Evolutionary conservation across 2,329 filamentous ascomycete species (phyloP).

Genomic region (Sporothrix globosa): DNA sequence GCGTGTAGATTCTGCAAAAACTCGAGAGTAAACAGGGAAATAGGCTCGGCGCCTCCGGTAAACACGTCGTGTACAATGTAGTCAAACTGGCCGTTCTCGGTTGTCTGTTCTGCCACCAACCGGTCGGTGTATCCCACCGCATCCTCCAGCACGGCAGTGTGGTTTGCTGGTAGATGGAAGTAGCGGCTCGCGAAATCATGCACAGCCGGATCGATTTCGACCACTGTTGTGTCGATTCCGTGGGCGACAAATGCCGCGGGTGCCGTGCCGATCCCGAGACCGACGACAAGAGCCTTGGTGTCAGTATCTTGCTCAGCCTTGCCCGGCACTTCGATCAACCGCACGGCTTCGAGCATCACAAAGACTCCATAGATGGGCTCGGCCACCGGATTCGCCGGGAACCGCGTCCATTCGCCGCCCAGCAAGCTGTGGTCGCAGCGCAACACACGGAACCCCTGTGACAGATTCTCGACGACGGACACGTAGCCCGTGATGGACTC

Average conservation of each 20-base stretch:
- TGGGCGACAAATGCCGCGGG: constrained; percentile 84
- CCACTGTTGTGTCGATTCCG: constrained; percentile 87
- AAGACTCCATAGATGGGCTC: constrained; percentile 98
- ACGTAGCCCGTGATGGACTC: constrained; percentile 93
- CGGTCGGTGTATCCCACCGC: constrained; percentile 70
- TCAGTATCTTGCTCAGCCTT: background rate
- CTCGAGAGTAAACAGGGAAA: constrained; percentile 81
- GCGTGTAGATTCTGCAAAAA: constrained; percentile 73
- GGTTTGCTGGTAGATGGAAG: constrained; percentile 77
- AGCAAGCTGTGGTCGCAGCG: constrained; percentile 93
- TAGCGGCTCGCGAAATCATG: constrained; percentile 80
- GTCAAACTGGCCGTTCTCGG: constrained; percentile 63
- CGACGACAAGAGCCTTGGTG: constrained; percentile 44
- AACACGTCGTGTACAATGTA: constrained; percentile 99
- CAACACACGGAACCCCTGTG: constrained; percentile 75
- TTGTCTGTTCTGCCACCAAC: constrained; percentile 39
- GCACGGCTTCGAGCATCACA: constrained; percentile 88
- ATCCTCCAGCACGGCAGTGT: constrained; percentile 79
- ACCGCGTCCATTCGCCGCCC: constrained; percentile 82
- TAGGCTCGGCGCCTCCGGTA: constrained; percentile 90
- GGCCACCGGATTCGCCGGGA: constrained; percentile 58
- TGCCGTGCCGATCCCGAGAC: constrained; percentile 89
- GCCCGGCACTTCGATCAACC: constrained; percentile 68
- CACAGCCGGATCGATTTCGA: constrained; percentile 92
- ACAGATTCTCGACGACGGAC: constrained; percentile 78